Evolutionary conservation across 768 basidiomycete species (phyloP).

Genomic region (Leucosporidium creatinivorum): DNA sequence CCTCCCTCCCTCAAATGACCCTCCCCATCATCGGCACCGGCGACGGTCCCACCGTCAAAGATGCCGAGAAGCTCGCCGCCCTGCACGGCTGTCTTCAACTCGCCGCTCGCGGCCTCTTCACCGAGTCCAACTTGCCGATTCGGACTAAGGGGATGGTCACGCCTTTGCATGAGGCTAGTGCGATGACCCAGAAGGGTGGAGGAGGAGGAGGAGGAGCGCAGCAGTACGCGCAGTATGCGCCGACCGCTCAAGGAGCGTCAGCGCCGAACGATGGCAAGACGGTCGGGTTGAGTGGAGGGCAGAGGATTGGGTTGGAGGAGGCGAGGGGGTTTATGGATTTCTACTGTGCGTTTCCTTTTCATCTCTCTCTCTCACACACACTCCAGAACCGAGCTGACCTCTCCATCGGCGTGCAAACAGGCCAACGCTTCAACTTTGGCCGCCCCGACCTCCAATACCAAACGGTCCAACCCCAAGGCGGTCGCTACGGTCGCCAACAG

Average conservation of each 20-base stretch:
- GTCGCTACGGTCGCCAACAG: constrained; percentile 12
- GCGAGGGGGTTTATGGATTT: constrained; percentile 91
- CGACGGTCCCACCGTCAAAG: constrained; percentile 54
- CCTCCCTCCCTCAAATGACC: constrained; percentile 16
- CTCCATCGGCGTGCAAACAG: not conserved
- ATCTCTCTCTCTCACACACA: constrained; percentile 22
- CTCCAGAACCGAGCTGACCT: not conserved
- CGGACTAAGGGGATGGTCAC: constrained; percentile 18
- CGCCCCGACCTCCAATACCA: constrained; percentile 22
- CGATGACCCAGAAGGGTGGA: not conserved
- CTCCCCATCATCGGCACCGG: constrained; percentile 54
- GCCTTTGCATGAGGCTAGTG: constrained; percentile 18
- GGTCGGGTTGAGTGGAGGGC: constrained; percentile 56
- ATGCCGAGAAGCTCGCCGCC: constrained; percentile 68
- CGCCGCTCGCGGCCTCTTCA: constrained; percentile 56
- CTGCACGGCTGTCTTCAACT: constrained; percentile 68
- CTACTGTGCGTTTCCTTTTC: constrained; percentile 52
- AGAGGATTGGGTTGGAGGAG: constrained; percentile 58
- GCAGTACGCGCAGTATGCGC: not conserved
- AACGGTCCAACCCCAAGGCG: constrained; percentile 39
- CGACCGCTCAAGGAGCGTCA: constrained; percentile 1
- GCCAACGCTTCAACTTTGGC: constrained; percentile 24
- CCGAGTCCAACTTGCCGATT: constrained; percentile 41
- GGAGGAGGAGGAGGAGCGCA: not conserved
- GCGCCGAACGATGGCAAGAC: constrained; percentile 34